A percentile compares a stretch with the other conserved stretches of the same genome.
Evolutionary conservation across 768 basidiomycete species (phyloP).

Genomic region (Suillus plorans): DNA sequence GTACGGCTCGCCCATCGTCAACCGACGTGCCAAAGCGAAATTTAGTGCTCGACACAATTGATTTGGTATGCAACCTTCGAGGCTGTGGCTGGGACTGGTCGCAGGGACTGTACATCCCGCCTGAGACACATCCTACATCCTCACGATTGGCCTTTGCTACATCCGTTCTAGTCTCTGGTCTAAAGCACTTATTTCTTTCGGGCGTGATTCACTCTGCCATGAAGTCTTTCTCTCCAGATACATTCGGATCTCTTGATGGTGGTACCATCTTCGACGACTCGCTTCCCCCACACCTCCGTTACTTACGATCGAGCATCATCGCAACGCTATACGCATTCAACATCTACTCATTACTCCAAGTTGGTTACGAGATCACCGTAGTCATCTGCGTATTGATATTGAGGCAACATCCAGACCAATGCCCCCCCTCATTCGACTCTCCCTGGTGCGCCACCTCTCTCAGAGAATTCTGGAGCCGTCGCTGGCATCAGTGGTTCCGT

Average conservation of each 20-base stretch:
- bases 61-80: conserved; percentile 51
- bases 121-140: conserved; percentile 39
- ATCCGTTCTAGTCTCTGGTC: conserved; percentile 32
- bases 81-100: conserved; percentile 67
- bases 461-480: conserved; percentile 35
- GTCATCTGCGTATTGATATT: conserved; percentile 28
- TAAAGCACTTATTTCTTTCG: conserved; percentile 38
- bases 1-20: conserved; percentile 6
- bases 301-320: conserved; percentile 42
- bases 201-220: conserved; percentile 46
- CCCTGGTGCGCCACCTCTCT: conserved; percentile 39
- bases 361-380: conserved; percentile 25
- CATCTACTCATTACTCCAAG: conserved; percentile 46
- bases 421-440: conserved; percentile 33
- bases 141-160: conserved; percentile 38
- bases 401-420: conserved; percentile 26
- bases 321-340: conserved; percentile 42
- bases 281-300: conserved; percentile 25
- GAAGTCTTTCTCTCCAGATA: conserved; percentile 44
- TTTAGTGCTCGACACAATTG: conserved; percentile 39
- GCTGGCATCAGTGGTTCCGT: conserved; percentile 41
- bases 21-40: neutral
- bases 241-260: conserved; percentile 23
- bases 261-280: conserved; percentile 34
- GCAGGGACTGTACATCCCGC: conserved; percentile 23